Evolutionary conservation across 495 filamentous ascomycete genomes (phyloP).

Genomic region (Bathelium albidoporum): DNA sequence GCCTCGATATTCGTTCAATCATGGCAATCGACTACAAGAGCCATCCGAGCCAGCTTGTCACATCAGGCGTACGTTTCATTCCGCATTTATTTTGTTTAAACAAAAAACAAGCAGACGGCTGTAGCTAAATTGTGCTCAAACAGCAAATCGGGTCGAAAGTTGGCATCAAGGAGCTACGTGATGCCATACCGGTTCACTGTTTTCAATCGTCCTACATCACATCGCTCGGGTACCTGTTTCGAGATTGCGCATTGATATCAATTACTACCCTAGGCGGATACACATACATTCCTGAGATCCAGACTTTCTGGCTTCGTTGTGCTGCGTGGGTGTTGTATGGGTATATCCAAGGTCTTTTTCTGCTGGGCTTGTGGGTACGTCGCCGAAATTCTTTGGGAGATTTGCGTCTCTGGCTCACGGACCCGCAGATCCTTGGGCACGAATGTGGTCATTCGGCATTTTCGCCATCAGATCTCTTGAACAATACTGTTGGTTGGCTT

Average conservation of each 20-base stretch:
- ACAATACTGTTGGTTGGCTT: constrained; percentile 78
- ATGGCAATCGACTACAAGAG: constrained; percentile 1
- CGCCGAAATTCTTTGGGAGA: background rate
- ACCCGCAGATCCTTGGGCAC: constrained; percentile 8
- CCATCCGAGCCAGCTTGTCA: background rate
- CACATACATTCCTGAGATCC: background rate
- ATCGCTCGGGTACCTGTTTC: background rate
- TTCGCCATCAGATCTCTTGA: constrained; percentile 66
- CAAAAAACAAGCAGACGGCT: too few relatives aligned
- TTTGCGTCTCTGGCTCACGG: background rate
- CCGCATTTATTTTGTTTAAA: too few relatives aligned
- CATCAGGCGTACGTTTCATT: background rate
- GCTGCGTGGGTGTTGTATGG: background rate
- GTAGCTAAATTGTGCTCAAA: background rate
- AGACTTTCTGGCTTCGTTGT: background rate
- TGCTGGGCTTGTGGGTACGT: background rate
- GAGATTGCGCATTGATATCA: background rate
- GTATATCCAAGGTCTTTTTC: background rate
- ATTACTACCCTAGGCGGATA: background rate
- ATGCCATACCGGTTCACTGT: background rate
- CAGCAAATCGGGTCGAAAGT: background rate
- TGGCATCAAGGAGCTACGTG: constrained; percentile 1
- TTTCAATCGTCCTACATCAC: background rate
- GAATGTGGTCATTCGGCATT: constrained; percentile 44
- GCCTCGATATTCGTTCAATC: too few relatives aligned